These are phyloP conservation scores for Eimeria maxima DNA, from an alignment of 169 alveolate genomes.

Conservation along the genomic window DNA sequence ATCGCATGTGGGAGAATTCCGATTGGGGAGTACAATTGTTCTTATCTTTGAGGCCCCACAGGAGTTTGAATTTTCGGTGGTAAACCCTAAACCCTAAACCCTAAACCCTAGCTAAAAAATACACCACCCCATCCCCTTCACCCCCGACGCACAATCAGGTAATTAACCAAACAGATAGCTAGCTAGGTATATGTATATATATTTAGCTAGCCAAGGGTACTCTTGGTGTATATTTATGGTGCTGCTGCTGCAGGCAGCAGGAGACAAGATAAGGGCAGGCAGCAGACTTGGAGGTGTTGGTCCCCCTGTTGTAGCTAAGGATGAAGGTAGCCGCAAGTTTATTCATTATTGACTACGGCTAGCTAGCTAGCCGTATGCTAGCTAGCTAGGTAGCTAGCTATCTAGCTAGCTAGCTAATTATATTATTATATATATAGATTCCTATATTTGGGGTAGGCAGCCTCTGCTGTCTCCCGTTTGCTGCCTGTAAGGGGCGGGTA, in stretches of 20 bases:
- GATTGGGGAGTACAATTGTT: constrained; percentile 93
- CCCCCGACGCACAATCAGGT: no score
- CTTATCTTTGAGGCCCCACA: constrained; percentile 92
- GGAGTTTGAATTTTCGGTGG: constrained; percentile 87
- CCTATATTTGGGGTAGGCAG: background rate
- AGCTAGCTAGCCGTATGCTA: no score
- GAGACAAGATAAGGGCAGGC: constrained; percentile 58
- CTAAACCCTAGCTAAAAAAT: constrained; percentile 52
- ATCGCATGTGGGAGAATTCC: constrained; percentile 93
- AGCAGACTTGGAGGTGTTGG: constrained; percentile 77
- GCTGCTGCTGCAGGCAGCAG: constrained; percentile 64
- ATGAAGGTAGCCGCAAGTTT: constrained; percentile 23
- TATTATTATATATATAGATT: no score
- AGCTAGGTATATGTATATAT: background rate
- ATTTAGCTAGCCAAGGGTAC: background rate
- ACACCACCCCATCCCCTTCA: background rate
- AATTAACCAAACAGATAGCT: background rate
- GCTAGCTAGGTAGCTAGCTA: constrained; percentile 7
- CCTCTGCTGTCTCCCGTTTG: background rate
- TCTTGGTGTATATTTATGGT: background rate
- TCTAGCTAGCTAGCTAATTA: constrained; percentile 20
- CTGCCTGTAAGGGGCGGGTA: background rate
- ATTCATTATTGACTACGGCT: constrained; percentile 1
- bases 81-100: constrained; percentile 55
- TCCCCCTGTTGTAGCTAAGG: constrained; percentile 39